Evolutionary conservation across 768 basidiomycete species (phyloP).

Genomic region (Hypholoma fasciculare): DNA sequence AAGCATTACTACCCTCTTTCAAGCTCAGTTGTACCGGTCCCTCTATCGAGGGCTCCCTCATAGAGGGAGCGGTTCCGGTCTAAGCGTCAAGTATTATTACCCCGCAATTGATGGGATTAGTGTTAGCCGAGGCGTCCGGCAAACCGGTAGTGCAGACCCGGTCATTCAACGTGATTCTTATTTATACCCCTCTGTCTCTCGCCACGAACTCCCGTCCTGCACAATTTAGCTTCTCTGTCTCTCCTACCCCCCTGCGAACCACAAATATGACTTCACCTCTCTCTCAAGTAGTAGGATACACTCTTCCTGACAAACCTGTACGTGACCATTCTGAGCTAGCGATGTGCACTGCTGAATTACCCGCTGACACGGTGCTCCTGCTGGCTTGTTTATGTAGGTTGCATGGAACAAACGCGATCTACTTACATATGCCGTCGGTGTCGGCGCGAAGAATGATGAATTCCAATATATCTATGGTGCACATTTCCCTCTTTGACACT

Average conservation of each 20-base stretch:
- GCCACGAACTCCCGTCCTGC: background rate
- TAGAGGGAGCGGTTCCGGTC: too few relatives aligned
- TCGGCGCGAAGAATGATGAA: constrained; percentile 80
- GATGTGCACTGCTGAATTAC: background rate
- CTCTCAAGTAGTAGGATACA: constrained; percentile 63
- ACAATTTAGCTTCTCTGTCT: background rate
- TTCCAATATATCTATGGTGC: constrained; percentile 71
- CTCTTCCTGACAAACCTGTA: constrained; percentile 55
- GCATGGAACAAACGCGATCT: constrained; percentile 85
- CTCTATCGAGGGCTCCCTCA: too few relatives aligned
- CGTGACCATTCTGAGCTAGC: constrained; percentile 14
- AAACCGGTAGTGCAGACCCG: too few relatives aligned
- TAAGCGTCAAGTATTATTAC: too few relatives aligned
- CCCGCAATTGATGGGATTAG: too few relatives aligned
- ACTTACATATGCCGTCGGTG: constrained; percentile 74
- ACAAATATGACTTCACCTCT: constrained; percentile 45
- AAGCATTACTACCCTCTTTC: too few relatives aligned
- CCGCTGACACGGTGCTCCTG: background rate
- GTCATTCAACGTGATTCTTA: too few relatives aligned
- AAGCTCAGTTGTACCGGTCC: too few relatives aligned
- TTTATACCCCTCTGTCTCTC: too few relatives aligned
- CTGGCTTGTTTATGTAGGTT: constrained; percentile 44
- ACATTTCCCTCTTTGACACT: constrained; percentile 11
- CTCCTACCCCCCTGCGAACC: background rate
- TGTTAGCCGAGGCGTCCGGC: too few relatives aligned